Conservation (phyloP, 2,329 filamentous ascomycete genomes). For the Aureobasidium sp. region DNA sequence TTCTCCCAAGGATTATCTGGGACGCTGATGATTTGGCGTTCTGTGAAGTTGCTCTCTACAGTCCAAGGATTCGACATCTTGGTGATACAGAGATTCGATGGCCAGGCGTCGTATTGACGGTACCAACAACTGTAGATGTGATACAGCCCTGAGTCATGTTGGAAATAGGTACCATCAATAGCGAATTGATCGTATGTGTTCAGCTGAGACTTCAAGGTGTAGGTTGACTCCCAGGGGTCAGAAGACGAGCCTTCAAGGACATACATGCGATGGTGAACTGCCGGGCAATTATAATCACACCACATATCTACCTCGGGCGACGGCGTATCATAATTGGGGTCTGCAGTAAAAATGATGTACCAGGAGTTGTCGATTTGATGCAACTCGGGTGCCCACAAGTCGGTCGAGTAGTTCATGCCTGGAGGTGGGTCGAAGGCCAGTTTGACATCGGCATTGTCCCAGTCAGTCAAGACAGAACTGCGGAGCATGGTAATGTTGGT, state of each 20-base stretch:
- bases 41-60: slow-evolving; percentile 38
- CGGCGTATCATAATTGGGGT: slow-evolving; percentile 40
- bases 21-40: slow-evolving; percentile 42
- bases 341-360: slow-evolving; percentile 49
- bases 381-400: slow-evolving; percentile 47
- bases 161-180: slow-evolving; percentile 49
- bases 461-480: slow-evolving; percentile 37
- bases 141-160: slow-evolving; percentile 35
- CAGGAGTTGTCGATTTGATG: slow-evolving; percentile 41
- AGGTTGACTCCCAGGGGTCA: slow-evolving; percentile 41
- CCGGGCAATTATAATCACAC: slow-evolving; percentile 44
- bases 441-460: slow-evolving; percentile 39
- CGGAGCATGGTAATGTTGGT: slow-evolving; percentile 38
- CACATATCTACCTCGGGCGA: slow-evolving; percentile 43
- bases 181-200: slow-evolving; percentile 48
- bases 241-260: slow-evolving; percentile 38
- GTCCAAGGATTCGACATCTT: slow-evolving; percentile 44
- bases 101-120: slow-evolving; percentile 43
- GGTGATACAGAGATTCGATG: slow-evolving; percentile 48
- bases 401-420: slow-evolving; percentile 39
- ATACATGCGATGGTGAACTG: slow-evolving; percentile 47
- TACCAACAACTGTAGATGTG: slow-evolving; percentile 39
- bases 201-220: slow-evolving; percentile 40
- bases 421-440: slow-evolving; percentile 37
- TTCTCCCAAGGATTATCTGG: slow-evolving; percentile 47